A percentile compares a stretch with the other conserved stretches of the same genome.
Evolutionary conservation across 176 grass and related monocot species (phyloP).

Genomic region (Triticum monococcum): DNA sequence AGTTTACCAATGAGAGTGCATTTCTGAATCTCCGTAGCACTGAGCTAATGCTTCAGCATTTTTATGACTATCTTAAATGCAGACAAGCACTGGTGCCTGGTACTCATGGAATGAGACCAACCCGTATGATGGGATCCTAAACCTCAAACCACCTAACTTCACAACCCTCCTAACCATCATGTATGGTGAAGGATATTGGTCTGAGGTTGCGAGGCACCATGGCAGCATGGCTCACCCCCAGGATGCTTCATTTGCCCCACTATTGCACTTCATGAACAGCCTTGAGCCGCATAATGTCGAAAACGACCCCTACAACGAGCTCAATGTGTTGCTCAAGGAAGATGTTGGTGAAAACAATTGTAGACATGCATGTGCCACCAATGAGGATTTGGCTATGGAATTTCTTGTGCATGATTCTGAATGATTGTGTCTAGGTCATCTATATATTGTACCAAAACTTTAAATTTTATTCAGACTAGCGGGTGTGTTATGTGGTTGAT

Average conservation of each 20-base stretch:
- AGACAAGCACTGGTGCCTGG: conserved; percentile 37
- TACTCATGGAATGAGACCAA: conserved; percentile 16
- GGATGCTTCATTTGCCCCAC: conserved; percentile 36
- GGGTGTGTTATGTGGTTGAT: not conserved
- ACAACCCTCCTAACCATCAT: conserved; percentile 9
- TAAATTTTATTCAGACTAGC: not conserved
- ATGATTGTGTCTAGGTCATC: not conserved
- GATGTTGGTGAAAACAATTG: not conserved
- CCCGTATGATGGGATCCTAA: not conserved
- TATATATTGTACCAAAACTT: not conserved
- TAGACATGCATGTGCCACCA: not conserved
- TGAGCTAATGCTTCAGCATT: not conserved
- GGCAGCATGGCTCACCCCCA: not conserved
- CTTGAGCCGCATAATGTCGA: not conserved
- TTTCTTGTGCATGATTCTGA: not conserved
- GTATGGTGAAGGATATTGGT: conserved; percentile 4
- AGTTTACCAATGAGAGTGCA: no score
- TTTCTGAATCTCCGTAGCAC: not conserved
- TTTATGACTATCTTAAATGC: conserved; percentile 19
- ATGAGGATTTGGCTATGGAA: no score
- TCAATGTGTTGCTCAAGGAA: conserved; percentile 37
- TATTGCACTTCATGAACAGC: conserved; percentile 39
- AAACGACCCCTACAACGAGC: conserved; percentile 43
- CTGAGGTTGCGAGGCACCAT: not conserved
- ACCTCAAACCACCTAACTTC: not conserved